Percentiles rank a stretch among this genome's conserved stretches.
phyloP scores from a whole-genome alignment of 2,329 filamentous ascomycete species.

The Grosmannia clavigera region DNA sequence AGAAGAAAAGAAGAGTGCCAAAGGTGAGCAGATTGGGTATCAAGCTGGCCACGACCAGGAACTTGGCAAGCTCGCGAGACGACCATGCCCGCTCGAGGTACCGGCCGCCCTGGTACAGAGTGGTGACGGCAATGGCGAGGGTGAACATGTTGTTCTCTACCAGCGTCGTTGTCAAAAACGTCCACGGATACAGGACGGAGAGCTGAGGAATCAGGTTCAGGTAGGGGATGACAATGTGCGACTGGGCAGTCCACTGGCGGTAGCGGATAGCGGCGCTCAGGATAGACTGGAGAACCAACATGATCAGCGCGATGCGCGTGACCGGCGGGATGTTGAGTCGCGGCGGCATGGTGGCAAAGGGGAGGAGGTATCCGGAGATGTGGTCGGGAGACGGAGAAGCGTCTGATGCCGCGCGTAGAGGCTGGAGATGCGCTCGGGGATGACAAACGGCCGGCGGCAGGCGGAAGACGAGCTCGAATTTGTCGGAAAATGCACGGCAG shows the following conservation, averaged over 20 bases:
- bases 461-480: not conserved
- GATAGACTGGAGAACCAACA: slow-evolving; percentile 64
- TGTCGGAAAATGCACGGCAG: not conserved
- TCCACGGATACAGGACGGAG: slow-evolving; percentile 87
- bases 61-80: slow-evolving; percentile 81
- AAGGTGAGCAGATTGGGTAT: slow-evolving; percentile 72
- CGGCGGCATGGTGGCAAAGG: slow-evolving; percentile 48
- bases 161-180: slow-evolving; percentile 70
- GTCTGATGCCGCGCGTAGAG: not conserved
- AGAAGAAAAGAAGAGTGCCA: slow-evolving; percentile 57
- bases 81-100: slow-evolving; percentile 97
- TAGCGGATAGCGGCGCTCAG: slow-evolving; percentile 71
- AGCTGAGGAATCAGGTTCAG: slow-evolving; percentile 74
- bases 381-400: not conserved
- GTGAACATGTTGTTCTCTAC: slow-evolving; percentile 92
- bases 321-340: slow-evolving; percentile 88
- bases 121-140: slow-evolving; percentile 60
- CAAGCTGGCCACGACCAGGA: slow-evolving; percentile 63
- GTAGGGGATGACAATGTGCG: slow-evolving; percentile 66
- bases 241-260: slow-evolving; percentile 51
- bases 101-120: slow-evolving; percentile 81
- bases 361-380: not conserved
- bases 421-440: not conserved
- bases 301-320: slow-evolving; percentile 68
- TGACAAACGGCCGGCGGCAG: not conserved